Conservation (phyloP, 345 rosid species). For the Brassica incana region DNA sequence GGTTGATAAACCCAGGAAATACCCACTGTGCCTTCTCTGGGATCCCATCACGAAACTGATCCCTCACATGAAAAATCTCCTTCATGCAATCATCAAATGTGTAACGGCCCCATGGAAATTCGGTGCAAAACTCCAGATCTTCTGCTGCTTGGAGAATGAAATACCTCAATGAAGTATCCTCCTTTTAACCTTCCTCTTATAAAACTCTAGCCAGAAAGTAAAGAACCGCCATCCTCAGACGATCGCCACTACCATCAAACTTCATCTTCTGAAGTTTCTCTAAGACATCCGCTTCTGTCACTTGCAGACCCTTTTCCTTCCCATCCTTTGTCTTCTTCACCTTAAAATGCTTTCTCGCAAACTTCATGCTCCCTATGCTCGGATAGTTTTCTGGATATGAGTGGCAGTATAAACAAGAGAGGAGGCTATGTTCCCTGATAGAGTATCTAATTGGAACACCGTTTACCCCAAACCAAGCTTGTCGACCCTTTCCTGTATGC, state of each 20-base stretch:
- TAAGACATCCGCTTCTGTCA: background rate
- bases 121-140: background rate
- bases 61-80: background rate
- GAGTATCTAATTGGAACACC: background rate
- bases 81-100: background rate
- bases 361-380: background rate
- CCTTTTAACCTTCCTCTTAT: background rate
- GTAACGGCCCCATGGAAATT: background rate
- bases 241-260: background rate
- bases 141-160: background rate
- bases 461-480: background rate
- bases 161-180: background rate
- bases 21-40: background rate
- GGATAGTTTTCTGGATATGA: background rate
- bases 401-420: background rate
- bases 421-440: background rate
- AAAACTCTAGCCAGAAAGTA: background rate
- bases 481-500: background rate
- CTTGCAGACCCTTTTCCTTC: background rate
- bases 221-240: background rate
- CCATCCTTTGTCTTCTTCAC: background rate
- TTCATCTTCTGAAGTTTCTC: background rate
- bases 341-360: background rate
- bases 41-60: background rate
- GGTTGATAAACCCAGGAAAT: background rate